Evolutionary conservation across 106 monocot genomes (phyloP).

Genomic region (Phalaenopsis aphrodite): DNA sequence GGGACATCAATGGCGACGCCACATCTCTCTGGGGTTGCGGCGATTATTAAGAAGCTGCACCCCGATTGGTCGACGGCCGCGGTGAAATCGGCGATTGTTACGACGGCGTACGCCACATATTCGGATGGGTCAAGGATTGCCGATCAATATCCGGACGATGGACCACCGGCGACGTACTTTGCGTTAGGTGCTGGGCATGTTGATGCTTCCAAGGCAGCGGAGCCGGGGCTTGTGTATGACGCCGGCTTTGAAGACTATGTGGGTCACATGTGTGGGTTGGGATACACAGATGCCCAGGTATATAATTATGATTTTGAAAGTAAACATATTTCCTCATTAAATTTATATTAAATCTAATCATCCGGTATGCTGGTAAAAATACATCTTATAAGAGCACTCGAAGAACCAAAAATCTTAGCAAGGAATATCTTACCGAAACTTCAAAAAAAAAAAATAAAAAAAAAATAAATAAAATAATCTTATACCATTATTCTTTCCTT

Average conservation of each 20-base stretch:
- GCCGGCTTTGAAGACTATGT: conserved; percentile 14
- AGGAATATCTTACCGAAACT: too few species aligned
- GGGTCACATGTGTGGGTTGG: conserved; percentile 12
- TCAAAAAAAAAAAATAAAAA: too few species aligned
- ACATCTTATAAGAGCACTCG: too few species aligned
- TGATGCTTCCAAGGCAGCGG: conserved; percentile 13
- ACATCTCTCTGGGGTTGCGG: conserved; percentile 15
- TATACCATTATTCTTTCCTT: too few species aligned
- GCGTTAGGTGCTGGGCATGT: conserved; percentile 15
- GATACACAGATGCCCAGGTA: neutral
- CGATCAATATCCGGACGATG: conserved; percentile 7
- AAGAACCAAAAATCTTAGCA: too few species aligned
- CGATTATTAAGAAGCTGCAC: conserved; percentile 15
- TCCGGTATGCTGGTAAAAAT: too few species aligned
- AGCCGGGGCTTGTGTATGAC: conserved; percentile 36
- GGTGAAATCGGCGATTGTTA: conserved; percentile 18
- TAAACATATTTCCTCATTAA: too few species aligned
- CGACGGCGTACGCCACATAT: neutral
- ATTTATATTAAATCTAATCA: too few species aligned
- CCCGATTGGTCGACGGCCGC: conserved; percentile 20
- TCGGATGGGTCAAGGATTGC: neutral
- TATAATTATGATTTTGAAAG: too few species aligned
- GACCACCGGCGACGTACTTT: neutral
- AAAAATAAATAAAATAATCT: too few species aligned
- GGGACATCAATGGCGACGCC: conserved; percentile 28